A percentile compares a stretch with the other conserved stretches of the same genome.
Evolutionary conservation across 176 grass and related monocot species (phyloP).

Genomic region (Ampelocalamus luodianensis): DNA sequence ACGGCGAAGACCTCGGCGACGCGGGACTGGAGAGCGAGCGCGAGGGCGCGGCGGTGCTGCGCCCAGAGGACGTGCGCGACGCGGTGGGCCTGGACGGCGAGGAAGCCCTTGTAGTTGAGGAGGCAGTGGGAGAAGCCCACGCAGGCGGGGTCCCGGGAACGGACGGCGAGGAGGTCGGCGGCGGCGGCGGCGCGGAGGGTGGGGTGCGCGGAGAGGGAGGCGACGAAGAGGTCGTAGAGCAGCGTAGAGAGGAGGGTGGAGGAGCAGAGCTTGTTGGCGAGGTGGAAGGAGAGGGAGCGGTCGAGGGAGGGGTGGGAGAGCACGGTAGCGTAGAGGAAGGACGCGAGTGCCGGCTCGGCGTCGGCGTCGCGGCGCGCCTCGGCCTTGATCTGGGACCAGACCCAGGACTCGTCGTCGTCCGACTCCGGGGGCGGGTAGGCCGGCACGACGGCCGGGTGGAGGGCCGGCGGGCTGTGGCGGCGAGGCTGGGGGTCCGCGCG

Average conservation of each 20-base stretch:
- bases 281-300: conserved; percentile 85
- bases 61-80: conserved; percentile 83
- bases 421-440: conserved; percentile 76
- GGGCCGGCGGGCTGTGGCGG: conserved; percentile 12
- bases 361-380: conserved; percentile 82
- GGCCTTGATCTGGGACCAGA: conserved; percentile 93
- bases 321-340: conserved; percentile 92
- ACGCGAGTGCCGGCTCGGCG: conserved; percentile 81
- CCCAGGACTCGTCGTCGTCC: conserved; percentile 70
- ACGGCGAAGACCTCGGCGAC: conserved; percentile 93
- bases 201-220: conserved; percentile 59
- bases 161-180: conserved; percentile 78
- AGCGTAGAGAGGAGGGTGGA: conserved; percentile 87
- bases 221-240: conserved; percentile 88
- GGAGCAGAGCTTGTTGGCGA: conserved; percentile 97
- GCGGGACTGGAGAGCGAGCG: conserved; percentile 87
- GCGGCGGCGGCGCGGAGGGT: conserved; percentile 57
- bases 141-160: conserved; percentile 75
- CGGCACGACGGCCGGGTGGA: conserved; percentile 48
- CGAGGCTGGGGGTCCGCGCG: neutral
- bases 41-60: conserved; percentile 70
- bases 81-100: conserved; percentile 90
- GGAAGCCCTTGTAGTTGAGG: conserved; percentile 97
- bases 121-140: conserved; percentile 82
- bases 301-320: conserved; percentile 78